Evolutionary conservation across 768 basidiomycete species (phyloP).

Genomic region (Lepiota venenata): DNA sequence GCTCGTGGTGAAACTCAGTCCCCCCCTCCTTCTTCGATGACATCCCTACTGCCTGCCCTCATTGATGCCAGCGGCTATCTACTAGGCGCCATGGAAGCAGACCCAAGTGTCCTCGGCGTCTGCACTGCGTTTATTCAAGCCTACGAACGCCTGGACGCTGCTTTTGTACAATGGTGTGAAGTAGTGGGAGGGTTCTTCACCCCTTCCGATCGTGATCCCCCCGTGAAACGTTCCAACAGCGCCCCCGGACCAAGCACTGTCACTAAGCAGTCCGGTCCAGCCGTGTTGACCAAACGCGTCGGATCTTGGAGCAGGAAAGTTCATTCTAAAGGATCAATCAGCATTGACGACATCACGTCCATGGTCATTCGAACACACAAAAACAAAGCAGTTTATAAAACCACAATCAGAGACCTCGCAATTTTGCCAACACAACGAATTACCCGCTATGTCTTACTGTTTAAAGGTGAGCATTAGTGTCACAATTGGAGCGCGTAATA

Average conservation of each 20-base stretch:
- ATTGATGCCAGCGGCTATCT: conserved; percentile 48
- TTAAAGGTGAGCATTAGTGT: conserved; percentile 41
- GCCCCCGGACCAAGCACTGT: not conserved
- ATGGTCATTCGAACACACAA: conserved; percentile 1
- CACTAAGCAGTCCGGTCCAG: not conserved
- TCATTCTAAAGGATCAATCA: conserved; percentile 4
- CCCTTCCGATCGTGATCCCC: not conserved
- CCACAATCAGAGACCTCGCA: conserved; percentile 50
- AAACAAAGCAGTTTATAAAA: conserved; percentile 14
- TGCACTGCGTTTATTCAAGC: conserved; percentile 53
- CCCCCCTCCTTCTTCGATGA: conserved; percentile 49
- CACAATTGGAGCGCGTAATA: not conserved
- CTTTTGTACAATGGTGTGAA: conserved; percentile 58
- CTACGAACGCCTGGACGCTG: conserved; percentile 47
- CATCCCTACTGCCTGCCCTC: conserved; percentile 47
- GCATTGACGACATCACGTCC: conserved; percentile 1
- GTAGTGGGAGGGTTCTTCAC: conserved; percentile 37
- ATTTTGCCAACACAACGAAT: conserved; percentile 63
- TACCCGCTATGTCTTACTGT: conserved; percentile 60
- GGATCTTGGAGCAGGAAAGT: conserved; percentile 17
- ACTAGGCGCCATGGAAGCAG: conserved; percentile 42
- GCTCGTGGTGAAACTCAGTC: conserved; percentile 33
- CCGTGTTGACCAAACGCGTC: conserved; percentile 11
- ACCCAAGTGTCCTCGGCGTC: conserved; percentile 66
- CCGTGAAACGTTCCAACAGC: conserved; percentile 5